Evolutionary conservation across 768 basidiomycete species (phyloP), one percentile per base, ranked within the genome.

Genomic region (Suillus subaureus): DNA sequence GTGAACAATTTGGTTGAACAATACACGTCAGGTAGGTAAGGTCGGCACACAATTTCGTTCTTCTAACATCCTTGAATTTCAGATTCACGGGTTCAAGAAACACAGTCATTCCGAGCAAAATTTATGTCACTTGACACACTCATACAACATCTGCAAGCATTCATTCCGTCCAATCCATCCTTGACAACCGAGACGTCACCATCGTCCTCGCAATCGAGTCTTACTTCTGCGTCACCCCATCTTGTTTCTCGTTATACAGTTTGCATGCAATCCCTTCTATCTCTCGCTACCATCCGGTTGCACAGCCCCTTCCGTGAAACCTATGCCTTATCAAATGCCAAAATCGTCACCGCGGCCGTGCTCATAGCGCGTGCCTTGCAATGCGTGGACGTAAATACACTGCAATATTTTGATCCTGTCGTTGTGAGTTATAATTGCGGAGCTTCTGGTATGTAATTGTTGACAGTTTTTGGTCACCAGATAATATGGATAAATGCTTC

Each of bases 111-210:
- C 63, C 76, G 76, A 31, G 72, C 76, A 16, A 79, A 81, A 8
- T 85, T 87, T 26, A 77, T 77, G 49, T 80, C 79, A 3, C 73
- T 86, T 63, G 82, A 84, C 66, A 71, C 75, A 39, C 77, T 86
- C 55, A 82, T 87, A 43, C 81, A 82, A 6, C 70, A 71, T 2
- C 79, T 85, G 61, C 79, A 79, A 23, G 33, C 23, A n/a, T 62
- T 49, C 23, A 55, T 70, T 15, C 37, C 61, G 6, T 37, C 42
- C 1, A 62, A 31, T 42, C 12, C 28, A 1, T 43, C 37, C 4
- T 23, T 43, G 13, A 21, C 61, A 35, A 55, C 21, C 4, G 31
- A n/a, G 6, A 3, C 33, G 2, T n/a, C 33, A 2, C 8, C 37
- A n/a, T 31, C 28, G 18, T 31, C 37, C n/a, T 21, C 28, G 13